Percentiles rank a stretch among this genome's conserved stretches.
phyloP scores from a whole-genome alignment of 1,284 basidiomycete species.

The Caloboletus inedulis region DNA sequence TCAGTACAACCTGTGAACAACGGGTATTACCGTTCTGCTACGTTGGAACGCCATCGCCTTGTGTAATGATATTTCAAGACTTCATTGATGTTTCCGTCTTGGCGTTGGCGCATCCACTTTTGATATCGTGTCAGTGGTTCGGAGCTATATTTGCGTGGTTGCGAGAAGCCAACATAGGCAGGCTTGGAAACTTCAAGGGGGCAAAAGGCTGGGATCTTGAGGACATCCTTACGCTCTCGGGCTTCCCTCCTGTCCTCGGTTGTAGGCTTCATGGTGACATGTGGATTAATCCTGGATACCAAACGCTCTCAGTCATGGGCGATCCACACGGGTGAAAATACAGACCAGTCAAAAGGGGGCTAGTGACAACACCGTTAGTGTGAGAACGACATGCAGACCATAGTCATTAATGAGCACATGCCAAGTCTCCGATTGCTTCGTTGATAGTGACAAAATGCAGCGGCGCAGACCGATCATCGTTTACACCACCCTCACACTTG shows the following conservation, averaged over 20 bases:
- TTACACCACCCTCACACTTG: slow-evolving; percentile 28
- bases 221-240: slow-evolving; percentile 32
- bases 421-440: slow-evolving; percentile 66
- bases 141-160: slow-evolving; percentile 42
- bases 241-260: slow-evolving; percentile 33
- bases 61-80: slow-evolving; percentile 51
- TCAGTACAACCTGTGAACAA: neutral
- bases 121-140: slow-evolving; percentile 58
- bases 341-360: slow-evolving; percentile 63
- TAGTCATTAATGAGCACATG: slow-evolving; percentile 34
- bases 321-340: neutral
- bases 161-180: slow-evolving; percentile 45
- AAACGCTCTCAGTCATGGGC: slow-evolving; percentile 5
- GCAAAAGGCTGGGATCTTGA: slow-evolving; percentile 42
- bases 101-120: slow-evolving; percentile 43
- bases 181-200: slow-evolving; percentile 32
- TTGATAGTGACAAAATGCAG: slow-evolving; percentile 52
- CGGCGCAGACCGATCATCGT: slow-evolving; percentile 52
- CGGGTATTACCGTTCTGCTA: slow-evolving; percentile 51
- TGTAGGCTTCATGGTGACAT: slow-evolving; percentile 35
- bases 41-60: slow-evolving; percentile 32
- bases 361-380: slow-evolving; percentile 24
- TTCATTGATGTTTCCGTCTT: slow-evolving; percentile 19
- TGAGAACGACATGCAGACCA: slow-evolving; percentile 7
- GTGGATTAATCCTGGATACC: slow-evolving; percentile 49